Base-by-base conservation (phyloP, 176 grass and related monocot species). In the Triticum aestivum region DNA sequence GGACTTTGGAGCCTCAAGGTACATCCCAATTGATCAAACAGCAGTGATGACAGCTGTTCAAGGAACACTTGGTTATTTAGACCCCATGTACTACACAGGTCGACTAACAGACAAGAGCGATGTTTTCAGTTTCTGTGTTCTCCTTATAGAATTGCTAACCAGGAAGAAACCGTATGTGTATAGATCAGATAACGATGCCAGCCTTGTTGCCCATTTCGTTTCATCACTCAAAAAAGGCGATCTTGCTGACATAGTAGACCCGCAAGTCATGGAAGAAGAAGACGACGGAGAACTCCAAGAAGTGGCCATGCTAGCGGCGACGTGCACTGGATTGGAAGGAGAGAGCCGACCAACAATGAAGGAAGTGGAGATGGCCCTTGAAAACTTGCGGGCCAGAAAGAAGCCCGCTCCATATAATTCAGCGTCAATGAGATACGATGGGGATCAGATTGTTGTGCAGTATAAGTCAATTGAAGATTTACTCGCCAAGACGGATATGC, bases 11-110 rank as follows among this genome's bases (percentile, higher is more conserved):
- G 77, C 92, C 79, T 92, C 87, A 27, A 76, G 89, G 26, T 87
- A 90, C 15, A 88, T 92, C 3, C 84, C 84, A 18, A 65, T 89
- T 30, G 69, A 91, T 69, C 51, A 87, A 63, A 79, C 76, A 15
- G 68, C 51, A 21, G 33, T 94, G 23, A 86, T 71, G 13, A 89
- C 84, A 10, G 84, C 20, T 0, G 54, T 91, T 30, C 92, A 91
- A 75, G 92, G 87, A 61, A 94, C 92, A 37, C 63, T 75, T 9
- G 83, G 89, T 4, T 93, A 93, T 67, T 41, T 93, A n/a, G 89
- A 93, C 26, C 92, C 92, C 3, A 84, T 88, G 79, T 94, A 92
- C 38, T 94, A 83, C 18, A 89, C 86, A 14, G 65, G 87, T 17
- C 35, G 78, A 26, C n/a, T 92, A 15, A 92, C 78, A 4, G 79